Base-by-base conservation (phyloP, 768 basidiomycete species). In the Tricholoma saponaceum region DNA sequence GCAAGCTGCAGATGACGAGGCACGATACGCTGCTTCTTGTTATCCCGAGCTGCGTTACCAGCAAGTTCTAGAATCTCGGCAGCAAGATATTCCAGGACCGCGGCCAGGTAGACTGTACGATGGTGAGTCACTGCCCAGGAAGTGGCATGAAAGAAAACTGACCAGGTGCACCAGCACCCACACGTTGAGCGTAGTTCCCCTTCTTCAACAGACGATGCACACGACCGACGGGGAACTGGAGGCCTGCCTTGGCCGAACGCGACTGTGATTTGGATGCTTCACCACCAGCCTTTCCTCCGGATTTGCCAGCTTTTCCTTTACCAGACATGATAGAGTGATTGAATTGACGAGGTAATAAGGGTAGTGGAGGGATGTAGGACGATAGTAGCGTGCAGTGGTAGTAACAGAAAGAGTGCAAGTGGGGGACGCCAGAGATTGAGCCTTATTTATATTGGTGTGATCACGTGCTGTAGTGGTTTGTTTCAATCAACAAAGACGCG, bases 31-130 rank as follows among this genome's bases (percentile, higher is more conserved):
- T 90, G 87, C 79, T 95, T 90, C 82, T 91, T 87, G 79, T 88
- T 88, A 72, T 85, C 86, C 59, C 86, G 83, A 26, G 87, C 90
- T 14, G 90, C 90, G 64, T 90, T 90, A 39, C 93, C 93, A 60
- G 93, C 93, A 35, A 95, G 81, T 72, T 95, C 93, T 62, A 95
- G 87, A 71, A 95, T 94, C 73, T 95, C 93, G 47, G 93, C 93
- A 58, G 92, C 89, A 60, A 95, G 86, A 70, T 95, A 92, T 74
- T 94, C 93, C 56, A 95, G 85, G 59, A 94, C 92, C 18, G 91
- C 91, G 33, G 92, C 92, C 55, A 94, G 85, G 75, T 95, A 94
- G 52, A 95, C 90, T 89, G 54, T 30, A 59, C 3, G 1, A 13
- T n/a, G 12, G n/a, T 20, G 53, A 49, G 9, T 32, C 4, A 60